Base-by-base conservation (phyloP, 1,284 basidiomycete genomes). In the Marasmius oreades region DNA sequence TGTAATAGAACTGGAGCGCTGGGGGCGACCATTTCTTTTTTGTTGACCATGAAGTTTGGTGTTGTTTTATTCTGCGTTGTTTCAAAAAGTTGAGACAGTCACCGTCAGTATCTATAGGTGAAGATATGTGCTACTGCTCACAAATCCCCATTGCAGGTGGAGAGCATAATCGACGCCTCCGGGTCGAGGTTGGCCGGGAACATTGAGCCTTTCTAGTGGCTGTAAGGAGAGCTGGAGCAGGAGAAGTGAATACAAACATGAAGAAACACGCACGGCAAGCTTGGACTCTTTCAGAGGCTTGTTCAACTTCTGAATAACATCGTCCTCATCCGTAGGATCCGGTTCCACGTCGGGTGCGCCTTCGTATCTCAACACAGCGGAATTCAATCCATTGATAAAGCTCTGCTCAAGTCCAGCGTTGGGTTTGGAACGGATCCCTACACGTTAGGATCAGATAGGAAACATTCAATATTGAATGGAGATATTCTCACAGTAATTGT, bases 301-400 rank as follows among this genome's bases (percentile, higher is more conserved):
- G 11, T 45, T 45, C 26, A 50, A 33, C 12, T 8, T 26, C 16
- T 7, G 11, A 2, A 7, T 50, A 8, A 12, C 24, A 31, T 26
- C 28, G 11, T 16, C 10, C 12, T 18, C 56, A 45, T 69, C 68
- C 16, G 64, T 70, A 7, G 76, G 76, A 11, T 76, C 75, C 5
- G 75, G 76, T 14, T 76, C 75, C 8, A 14, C 53, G 4, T 51
- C 31, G 0, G 66, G 55, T 5, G 78, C 78, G 14, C 74, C 76
- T 1, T 58, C 58, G 58, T 80, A 80, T n/a, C 74, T 71, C 10
- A 80, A 57, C 39, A 81, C 74, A 6, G 77, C 78, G 5, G 71
- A 68, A 64, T 75, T 78, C 48, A 64, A 57, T 3, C 73, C 73
- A 12, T 62, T 62, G 7, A 58, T 56, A 55, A 73, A 69, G 0